These are phyloP conservation scores for Blastomyces emzantsi DNA, from an alignment of 2,329 filamentous ascomycete genomes.

Conservation along the genomic window DNA sequence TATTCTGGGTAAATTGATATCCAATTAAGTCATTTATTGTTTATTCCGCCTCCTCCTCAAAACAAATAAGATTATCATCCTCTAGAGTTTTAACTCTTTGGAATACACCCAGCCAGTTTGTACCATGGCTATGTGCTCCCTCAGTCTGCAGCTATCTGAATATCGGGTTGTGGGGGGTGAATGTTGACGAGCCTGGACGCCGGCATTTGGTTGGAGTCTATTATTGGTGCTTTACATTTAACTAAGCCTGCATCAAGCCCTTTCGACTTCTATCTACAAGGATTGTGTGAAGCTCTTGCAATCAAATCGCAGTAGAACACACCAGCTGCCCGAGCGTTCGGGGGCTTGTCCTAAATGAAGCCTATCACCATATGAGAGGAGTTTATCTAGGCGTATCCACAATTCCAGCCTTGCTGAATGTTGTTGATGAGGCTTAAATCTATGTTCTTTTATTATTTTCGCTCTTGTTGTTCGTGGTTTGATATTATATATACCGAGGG, in stretches of 20 bases:
- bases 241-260: background rate
- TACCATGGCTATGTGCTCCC: no score
- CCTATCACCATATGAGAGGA: background rate
- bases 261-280: background rate
- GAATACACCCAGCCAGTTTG: no score
- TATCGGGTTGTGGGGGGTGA: no score
- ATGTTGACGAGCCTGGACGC: no score
- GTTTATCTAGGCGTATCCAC: background rate
- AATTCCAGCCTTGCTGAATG: background rate
- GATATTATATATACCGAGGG: background rate
- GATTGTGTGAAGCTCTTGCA: background rate
- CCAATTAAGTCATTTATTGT: no score
- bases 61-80: no score
- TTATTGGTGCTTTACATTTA: background rate
- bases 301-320: background rate
- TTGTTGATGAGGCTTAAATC: background rate
- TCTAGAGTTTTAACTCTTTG: no score
- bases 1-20: no score
- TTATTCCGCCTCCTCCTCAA: no score
- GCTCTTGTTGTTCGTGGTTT: background rate
- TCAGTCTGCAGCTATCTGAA: no score
- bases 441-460: background rate
- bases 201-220: no score
- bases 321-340: background rate
- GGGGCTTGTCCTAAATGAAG: background rate